Conservation (phyloP, 176 grass and related monocot species). For the Cocos nucifera region DNA sequence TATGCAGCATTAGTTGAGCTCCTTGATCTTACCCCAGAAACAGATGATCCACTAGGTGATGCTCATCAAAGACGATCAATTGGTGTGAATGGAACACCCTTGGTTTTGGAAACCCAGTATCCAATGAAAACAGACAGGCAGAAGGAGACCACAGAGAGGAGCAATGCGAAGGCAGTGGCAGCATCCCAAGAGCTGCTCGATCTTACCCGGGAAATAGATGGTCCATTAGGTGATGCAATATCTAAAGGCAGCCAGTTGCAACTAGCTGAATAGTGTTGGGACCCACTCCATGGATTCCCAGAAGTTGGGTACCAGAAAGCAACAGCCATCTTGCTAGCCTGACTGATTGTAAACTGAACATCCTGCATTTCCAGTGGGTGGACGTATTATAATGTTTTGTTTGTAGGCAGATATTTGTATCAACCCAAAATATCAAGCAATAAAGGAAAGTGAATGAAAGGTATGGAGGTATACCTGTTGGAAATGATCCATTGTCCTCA, state of each 20-base stretch:
- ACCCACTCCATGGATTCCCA: slow-evolving; percentile 61
- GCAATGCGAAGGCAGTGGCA: slow-evolving; percentile 63
- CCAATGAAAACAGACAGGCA: slow-evolving; percentile 66
- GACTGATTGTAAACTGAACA: slow-evolving; percentile 86
- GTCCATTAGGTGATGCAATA: slow-evolving; percentile 43
- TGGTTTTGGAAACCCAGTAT: slow-evolving; percentile 74
- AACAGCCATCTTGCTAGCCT: slow-evolving; percentile 53
- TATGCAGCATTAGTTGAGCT: no score
- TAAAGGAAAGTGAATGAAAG: neutral
- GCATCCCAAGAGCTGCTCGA: slow-evolving; percentile 78
- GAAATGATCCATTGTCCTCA: slow-evolving; percentile 93
- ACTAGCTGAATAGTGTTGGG: slow-evolving; percentile 83
- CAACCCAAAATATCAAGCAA: no score
- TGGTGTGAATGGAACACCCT: slow-evolving; percentile 50
- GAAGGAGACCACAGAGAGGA: slow-evolving; percentile 70
- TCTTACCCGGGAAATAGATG: slow-evolving; percentile 25
- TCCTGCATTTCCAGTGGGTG: slow-evolving; percentile 44
- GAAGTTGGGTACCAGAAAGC: slow-evolving; percentile 89
- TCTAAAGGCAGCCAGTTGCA: slow-evolving; percentile 86
- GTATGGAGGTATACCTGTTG: slow-evolving; percentile 49
- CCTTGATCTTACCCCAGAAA: neutral
- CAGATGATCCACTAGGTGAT: neutral
- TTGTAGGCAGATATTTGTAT: no score
- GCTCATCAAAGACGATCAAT: slow-evolving; percentile 28
- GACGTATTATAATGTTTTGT: no score